A percentile compares a stretch with the other conserved stretches of the same genome.
Evolutionary conservation across 768 basidiomycete genomes (phyloP).

Genomic region (Coprinopsis cinerea): DNA sequence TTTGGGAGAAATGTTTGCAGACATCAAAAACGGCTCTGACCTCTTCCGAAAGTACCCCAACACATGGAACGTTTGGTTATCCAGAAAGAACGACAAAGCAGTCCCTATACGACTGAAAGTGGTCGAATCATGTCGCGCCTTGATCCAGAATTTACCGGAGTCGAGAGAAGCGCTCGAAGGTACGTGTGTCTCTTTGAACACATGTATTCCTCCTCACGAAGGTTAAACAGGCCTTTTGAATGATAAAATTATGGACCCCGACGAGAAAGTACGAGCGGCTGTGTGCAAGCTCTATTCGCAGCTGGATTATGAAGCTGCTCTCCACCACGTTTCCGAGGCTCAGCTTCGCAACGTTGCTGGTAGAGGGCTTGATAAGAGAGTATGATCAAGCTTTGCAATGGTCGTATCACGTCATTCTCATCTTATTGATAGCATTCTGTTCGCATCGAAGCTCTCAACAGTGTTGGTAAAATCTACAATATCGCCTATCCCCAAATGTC

Average conservation of each 20-base stretch:
- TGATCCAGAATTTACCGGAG: slow-evolving; percentile 65
- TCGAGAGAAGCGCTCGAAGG: slow-evolving; percentile 68
- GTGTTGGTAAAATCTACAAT: slow-evolving; percentile 72
- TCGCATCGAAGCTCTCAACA: slow-evolving; percentile 69
- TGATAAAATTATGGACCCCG: slow-evolving; percentile 74
- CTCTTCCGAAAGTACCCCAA: slow-evolving; percentile 73
- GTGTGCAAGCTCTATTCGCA: slow-evolving; percentile 76
- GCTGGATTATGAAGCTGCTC: slow-evolving; percentile 85
- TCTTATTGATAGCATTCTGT: slow-evolving; percentile 43
- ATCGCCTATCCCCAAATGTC: slow-evolving; percentile 89
- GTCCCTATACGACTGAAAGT: slow-evolving; percentile 69
- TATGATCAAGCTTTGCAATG: slow-evolving; percentile 18
- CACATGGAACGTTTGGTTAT: slow-evolving; percentile 83
- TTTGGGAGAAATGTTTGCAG: slow-evolving; percentile 87
- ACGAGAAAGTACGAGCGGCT: slow-evolving; percentile 85
- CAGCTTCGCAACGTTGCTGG: slow-evolving; percentile 62
- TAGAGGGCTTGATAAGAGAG: slow-evolving; percentile 84
- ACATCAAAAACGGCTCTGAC: slow-evolving; percentile 66
- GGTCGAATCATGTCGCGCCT: slow-evolving; percentile 58
- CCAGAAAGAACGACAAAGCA: slow-evolving; percentile 71
- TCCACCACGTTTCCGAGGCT: slow-evolving; percentile 68
- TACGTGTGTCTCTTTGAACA: slow-evolving; percentile 25
- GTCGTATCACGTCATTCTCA: neutral
- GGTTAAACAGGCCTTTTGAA: slow-evolving; percentile 44
- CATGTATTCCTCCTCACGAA: neutral